Evolutionary conservation across 2,329 filamentous ascomycete species (phyloP).

Genomic region (Cladosporium sp.): DNA sequence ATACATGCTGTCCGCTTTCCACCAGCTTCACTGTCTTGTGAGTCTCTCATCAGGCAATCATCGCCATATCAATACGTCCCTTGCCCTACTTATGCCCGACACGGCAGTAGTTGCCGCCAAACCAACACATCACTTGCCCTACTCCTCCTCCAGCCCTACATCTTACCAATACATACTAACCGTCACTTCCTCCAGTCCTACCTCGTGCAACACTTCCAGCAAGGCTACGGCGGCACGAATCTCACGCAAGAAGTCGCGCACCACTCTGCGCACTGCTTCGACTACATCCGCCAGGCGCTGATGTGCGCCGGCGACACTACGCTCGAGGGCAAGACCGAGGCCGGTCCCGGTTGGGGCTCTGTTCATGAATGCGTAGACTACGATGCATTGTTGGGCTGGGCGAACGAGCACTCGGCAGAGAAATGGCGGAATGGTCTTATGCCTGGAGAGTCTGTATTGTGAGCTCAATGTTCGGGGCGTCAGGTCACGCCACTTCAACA

Average conservation of each 20-base stretch:
- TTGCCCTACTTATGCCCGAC: background rate
- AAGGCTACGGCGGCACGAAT: slow-evolving; percentile 26
- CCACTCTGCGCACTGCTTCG: slow-evolving; percentile 37
- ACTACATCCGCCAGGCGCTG: slow-evolving; percentile 36
- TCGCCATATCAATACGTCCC: background rate
- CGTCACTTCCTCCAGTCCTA: slow-evolving; percentile 3
- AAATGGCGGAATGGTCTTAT: slow-evolving; percentile 19
- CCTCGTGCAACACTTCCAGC: slow-evolving; percentile 21
- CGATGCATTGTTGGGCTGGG: slow-evolving; percentile 17
- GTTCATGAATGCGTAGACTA: slow-evolving; percentile 20
- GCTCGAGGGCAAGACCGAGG: slow-evolving; percentile 27
- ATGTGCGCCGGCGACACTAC: slow-evolving; percentile 37
- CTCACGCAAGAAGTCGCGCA: slow-evolving; percentile 26
- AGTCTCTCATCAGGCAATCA: background rate
- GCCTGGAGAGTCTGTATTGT: slow-evolving; percentile 13
- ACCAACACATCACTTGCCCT: background rate
- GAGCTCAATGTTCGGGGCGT: background rate
- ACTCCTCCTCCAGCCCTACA: background rate
- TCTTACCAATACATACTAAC: background rate
- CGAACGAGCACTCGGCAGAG: slow-evolving; percentile 19
- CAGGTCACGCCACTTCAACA: background rate
- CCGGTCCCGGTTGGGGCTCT: slow-evolving; percentile 19
- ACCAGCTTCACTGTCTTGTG: slow-evolving; percentile 35
- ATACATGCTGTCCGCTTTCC: slow-evolving; percentile 33
- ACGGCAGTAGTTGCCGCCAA: background rate